These are phyloP conservation scores for Lyophyllum shimeji DNA, from an alignment of 768 basidiomycete species.

Conservation along the genomic window DNA sequence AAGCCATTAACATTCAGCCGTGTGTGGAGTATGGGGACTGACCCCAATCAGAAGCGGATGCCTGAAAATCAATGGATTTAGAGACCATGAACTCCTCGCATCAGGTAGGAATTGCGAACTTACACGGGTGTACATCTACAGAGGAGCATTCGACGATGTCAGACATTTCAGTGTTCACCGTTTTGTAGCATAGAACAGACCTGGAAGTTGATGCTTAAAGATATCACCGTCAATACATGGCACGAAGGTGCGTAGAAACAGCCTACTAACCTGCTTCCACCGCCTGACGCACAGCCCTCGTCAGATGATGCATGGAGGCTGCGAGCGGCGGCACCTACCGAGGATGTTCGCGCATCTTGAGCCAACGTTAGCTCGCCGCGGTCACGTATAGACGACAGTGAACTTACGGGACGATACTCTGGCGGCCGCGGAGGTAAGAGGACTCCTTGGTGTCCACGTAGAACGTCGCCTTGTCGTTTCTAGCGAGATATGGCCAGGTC, in stretches of 20 bases:
- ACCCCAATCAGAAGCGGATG: conserved; percentile 74
- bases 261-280: conserved; percentile 49
- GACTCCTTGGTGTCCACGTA: conserved; percentile 63
- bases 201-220: conserved; percentile 69
- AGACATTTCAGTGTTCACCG: neutral
- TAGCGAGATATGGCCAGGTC: conserved; percentile 21
- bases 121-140: conserved; percentile 67
- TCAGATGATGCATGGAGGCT: neutral
- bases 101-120: conserved; percentile 4
- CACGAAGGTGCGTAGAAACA: neutral
- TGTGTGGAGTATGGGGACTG: conserved; percentile 11
- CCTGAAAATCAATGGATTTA: conserved; percentile 30
- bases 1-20: neutral
- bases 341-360: conserved; percentile 65
- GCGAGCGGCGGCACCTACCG: conserved; percentile 30
- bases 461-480: conserved; percentile 75
- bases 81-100: neutral
- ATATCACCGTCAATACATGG: neutral
- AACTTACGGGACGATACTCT: conserved; percentile 66
- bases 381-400: neutral
- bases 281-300: conserved; percentile 29
- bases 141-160: neutral
- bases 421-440: conserved; percentile 57
- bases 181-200: conserved; percentile 15
- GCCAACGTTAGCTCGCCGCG: neutral